Conservation (phyloP, 345 rosid species). For the Orychophragmus violaceus region DNA sequence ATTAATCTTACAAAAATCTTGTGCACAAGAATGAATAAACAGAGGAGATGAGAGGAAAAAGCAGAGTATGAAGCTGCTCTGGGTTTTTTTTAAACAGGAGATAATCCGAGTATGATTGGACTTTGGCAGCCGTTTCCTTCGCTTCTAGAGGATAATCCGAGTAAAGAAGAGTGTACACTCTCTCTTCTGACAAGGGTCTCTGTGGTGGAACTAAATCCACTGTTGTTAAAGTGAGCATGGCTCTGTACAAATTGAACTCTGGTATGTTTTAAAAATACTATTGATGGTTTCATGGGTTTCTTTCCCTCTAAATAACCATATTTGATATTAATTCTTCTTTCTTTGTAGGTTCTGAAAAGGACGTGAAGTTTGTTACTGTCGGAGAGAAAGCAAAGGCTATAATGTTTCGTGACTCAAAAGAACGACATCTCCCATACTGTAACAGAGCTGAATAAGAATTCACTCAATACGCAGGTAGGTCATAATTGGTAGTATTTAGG, state of each 20-base stretch:
- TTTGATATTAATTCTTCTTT: not conserved
- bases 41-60: too few relatives aligned
- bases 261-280: constrained; percentile 40
- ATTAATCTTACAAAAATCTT: too few relatives aligned
- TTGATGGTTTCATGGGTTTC: not conserved
- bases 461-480: constrained; percentile 84
- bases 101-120: too few relatives aligned
- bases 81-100: too few relatives aligned
- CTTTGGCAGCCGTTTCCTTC: constrained; percentile 78
- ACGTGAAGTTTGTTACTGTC: constrained; percentile 65
- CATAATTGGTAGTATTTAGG: not conserved
- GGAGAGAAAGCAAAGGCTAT: constrained; percentile 94
- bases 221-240: constrained; percentile 76
- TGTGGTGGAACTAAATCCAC: constrained; percentile 99
- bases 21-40: too few relatives aligned
- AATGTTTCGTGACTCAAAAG: constrained; percentile 81
- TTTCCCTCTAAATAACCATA: not conserved
- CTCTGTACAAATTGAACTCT: constrained; percentile 51
- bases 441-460: constrained; percentile 80
- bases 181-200: constrained; percentile 96
- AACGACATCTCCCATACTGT: constrained; percentile 50
- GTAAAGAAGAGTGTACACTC: constrained; percentile 86
- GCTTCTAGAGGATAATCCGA: constrained; percentile 38
- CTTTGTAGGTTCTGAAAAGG: constrained; percentile 76
- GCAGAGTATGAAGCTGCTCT: too few relatives aligned